phyloP scores from a whole-genome alignment of 1,284 basidiomycete species.

The Neonothopanus nambi region DNA sequence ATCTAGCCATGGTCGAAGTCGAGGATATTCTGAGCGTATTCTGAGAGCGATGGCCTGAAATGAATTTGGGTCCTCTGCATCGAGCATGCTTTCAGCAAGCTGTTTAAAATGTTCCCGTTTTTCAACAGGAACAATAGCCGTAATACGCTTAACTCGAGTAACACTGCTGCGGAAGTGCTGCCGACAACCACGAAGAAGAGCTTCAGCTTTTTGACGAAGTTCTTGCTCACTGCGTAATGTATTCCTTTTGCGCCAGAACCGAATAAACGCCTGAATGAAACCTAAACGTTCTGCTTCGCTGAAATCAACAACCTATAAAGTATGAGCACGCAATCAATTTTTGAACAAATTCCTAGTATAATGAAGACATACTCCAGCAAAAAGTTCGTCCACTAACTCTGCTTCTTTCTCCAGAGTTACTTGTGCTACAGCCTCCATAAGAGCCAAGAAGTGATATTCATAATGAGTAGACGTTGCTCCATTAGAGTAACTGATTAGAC shows the following conservation, averaged over 20 bases:
- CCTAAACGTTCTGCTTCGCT: slow-evolving; percentile 3
- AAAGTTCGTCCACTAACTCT: slow-evolving; percentile 19
- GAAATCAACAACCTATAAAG: slow-evolving; percentile 16
- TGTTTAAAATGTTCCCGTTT: not conserved
- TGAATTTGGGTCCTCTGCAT: not conserved
- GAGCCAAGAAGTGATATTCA: not conserved
- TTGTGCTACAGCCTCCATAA: not conserved
- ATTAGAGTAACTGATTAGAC: not conserved
- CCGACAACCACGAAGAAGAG: slow-evolving; percentile 8
- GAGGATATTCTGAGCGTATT: slow-evolving; percentile 14
- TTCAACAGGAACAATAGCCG: not conserved
- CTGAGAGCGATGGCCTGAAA: not conserved
- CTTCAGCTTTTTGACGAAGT: slow-evolving; percentile 6
- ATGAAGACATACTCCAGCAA: slow-evolving; percentile 21
- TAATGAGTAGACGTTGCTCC: not conserved
- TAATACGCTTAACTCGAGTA: slow-evolving; percentile 1
- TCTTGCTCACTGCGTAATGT: slow-evolving; percentile 1
- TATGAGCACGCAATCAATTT: slow-evolving; percentile 27
- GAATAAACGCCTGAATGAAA: slow-evolving; percentile 1
- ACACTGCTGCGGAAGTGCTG: slow-evolving; percentile 6
- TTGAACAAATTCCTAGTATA: not conserved
- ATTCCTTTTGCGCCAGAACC: not conserved
- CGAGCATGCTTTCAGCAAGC: not conserved
- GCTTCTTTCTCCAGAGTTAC: not conserved
- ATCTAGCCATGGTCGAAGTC: slow-evolving; percentile 17